A percentile compares a stretch with the other conserved stretches of the same genome.
Conservation (phyloP, 768 basidiomycete species). For the Lentinula guzmanii region DNA sequence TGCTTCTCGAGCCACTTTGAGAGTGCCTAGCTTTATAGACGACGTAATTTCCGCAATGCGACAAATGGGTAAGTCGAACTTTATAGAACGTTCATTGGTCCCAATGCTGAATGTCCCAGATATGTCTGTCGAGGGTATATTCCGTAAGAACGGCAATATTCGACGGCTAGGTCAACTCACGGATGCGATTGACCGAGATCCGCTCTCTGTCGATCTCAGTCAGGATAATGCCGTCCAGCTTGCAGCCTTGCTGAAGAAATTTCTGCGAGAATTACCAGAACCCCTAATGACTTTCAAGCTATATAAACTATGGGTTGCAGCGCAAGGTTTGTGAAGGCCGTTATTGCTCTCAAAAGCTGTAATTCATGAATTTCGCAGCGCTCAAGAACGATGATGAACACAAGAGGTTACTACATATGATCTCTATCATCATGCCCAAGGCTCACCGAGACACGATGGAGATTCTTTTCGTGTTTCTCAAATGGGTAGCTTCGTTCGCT, state of each 20-base stretch:
- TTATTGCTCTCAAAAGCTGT: neutral
- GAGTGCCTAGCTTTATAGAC: slow-evolving; percentile 96
- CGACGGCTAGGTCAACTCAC: slow-evolving; percentile 85
- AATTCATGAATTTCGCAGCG: slow-evolving; percentile 33
- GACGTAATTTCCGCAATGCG: slow-evolving; percentile 98
- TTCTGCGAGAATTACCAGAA: slow-evolving; percentile 93
- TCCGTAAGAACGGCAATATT: slow-evolving; percentile 98
- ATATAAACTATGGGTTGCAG: slow-evolving; percentile 81
- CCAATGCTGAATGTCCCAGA: slow-evolving; percentile 33
- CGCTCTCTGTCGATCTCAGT: slow-evolving; percentile 83
- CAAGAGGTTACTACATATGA: slow-evolving; percentile 76
- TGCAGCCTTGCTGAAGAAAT: slow-evolving; percentile 95
- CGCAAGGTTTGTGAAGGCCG: slow-evolving; percentile 64
- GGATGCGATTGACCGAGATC: slow-evolving; percentile 93
- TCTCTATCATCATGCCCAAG: slow-evolving; percentile 84
- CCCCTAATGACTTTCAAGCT: slow-evolving; percentile 93
- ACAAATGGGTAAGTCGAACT: slow-evolving; percentile 80
- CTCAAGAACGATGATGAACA: slow-evolving; percentile 73
- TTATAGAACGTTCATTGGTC: neutral
- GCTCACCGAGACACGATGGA: slow-evolving; percentile 96
- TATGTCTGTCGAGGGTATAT: slow-evolving; percentile 98
- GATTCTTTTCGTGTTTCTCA: slow-evolving; percentile 95
- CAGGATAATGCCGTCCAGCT: slow-evolving; percentile 96
- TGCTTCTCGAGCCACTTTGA: slow-evolving; percentile 74
- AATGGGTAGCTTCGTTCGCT: slow-evolving; percentile 99